Conservation (phyloP, 306 rosid species). For the Fragaria ananassa region DNA sequence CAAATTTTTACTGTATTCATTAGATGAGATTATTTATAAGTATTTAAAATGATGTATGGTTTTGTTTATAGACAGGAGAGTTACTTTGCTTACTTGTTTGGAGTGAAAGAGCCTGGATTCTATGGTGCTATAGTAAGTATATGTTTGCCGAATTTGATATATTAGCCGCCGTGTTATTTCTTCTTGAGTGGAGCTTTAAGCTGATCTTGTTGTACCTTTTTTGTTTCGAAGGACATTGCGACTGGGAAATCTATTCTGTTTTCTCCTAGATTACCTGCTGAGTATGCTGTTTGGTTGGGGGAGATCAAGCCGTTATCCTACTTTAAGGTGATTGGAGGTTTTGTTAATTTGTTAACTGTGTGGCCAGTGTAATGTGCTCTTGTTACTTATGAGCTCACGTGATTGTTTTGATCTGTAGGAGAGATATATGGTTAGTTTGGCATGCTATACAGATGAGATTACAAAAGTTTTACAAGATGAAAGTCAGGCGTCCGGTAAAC, state of each 20-base stretch:
- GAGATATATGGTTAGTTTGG: conserved; percentile 54
- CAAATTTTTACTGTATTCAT: background rate
- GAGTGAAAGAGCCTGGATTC: conserved; percentile 80
- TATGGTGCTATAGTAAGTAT: conserved; percentile 80
- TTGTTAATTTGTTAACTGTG: conserved; percentile 5
- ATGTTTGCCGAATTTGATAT: background rate
- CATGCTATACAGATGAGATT: conserved; percentile 50
- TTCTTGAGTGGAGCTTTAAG: background rate
- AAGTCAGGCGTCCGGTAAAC: conserved; percentile 49
- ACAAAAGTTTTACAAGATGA: conserved; percentile 44
- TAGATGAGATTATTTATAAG: background rate
- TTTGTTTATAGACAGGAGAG: conserved; percentile 69
- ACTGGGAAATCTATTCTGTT: conserved; percentile 70
- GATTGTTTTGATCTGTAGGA: conserved; percentile 49
- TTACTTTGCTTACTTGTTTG: conserved; percentile 86
- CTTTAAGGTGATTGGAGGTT: conserved; percentile 54
- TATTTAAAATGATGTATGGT: no score
- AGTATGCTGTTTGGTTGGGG: conserved; percentile 92
- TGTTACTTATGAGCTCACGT: conserved; percentile 19
- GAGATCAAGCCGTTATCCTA: conserved; percentile 50
- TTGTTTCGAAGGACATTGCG: conserved; percentile 53
- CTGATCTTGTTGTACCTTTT: background rate
- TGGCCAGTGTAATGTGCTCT: background rate
- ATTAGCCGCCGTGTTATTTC: background rate
- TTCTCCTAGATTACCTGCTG: conserved; percentile 74